Conservation (phyloP, 2,329 filamentous ascomycete genomes). For the Pseudocercospora cruenta region DNA sequence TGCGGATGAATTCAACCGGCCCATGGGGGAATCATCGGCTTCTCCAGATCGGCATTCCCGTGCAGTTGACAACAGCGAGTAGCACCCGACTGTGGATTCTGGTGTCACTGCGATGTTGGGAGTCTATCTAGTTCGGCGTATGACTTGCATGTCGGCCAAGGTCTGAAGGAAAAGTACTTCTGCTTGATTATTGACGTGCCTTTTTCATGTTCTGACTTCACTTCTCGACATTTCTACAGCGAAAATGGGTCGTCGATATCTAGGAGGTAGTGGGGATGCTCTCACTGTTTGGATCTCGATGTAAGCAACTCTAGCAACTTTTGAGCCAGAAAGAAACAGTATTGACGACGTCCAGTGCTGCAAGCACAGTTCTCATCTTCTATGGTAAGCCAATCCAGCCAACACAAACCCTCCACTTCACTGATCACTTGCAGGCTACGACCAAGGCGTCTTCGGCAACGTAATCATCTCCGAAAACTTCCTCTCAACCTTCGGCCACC, state of each 20-base stretch:
- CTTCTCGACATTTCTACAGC: background rate
- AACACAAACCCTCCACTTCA: too few relatives aligned
- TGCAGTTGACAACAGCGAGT: background rate
- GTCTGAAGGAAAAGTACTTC: background rate
- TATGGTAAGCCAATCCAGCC: constrained; percentile 36
- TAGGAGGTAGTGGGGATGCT: constrained; percentile 55
- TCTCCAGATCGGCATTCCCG: background rate
- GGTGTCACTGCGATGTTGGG: background rate
- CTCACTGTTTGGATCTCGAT: constrained; percentile 59
- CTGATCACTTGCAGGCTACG: constrained; percentile 32
- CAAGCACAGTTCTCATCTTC: constrained; percentile 55
- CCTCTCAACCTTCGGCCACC: constrained; percentile 42
- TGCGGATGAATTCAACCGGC: background rate
- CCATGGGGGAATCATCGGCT: constrained; percentile 2
- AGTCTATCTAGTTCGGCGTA: background rate
- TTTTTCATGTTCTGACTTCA: background rate
- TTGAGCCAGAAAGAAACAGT: background rate
- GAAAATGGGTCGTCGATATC: constrained; percentile 52
- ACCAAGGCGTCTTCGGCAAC: constrained; percentile 42
- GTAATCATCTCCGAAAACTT: constrained; percentile 44
- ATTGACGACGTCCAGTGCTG: constrained; percentile 36
- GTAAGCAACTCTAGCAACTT: constrained; percentile 9
- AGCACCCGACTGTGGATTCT: background rate
- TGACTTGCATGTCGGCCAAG: background rate
- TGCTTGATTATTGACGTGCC: background rate